Evolutionary conservation across 176 grass and related monocot genomes (phyloP), one percentile per base, ranked within the genome.

Genomic region (Oryza meyeriana): DNA sequence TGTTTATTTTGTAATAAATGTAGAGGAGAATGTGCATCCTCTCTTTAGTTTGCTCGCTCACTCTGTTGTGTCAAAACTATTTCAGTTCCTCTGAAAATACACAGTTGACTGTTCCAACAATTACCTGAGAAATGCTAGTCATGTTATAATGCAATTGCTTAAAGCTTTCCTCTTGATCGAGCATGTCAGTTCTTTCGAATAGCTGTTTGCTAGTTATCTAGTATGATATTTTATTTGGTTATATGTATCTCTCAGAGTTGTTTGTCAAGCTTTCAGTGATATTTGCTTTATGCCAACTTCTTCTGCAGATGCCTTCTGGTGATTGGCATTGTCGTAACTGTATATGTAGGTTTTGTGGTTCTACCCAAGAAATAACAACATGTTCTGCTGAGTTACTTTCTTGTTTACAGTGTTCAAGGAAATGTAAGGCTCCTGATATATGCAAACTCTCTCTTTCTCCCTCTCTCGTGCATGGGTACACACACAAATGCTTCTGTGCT

Each of bases 311-410:
- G 76, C 92, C 96, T 47, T 28, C 72, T 65, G 96, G 89, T 81
- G 90, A 88, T 83, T 98, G 96, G 96, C 84, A 88, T 79, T 98
- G 96, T 85, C 86, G 80, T 75, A 98, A 87, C 79, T 98, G 96
- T 78, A 69, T 79, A 70, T 98, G 96, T 81, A 98, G 86, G 79
- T 98, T 93, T 58, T 98, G 96, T 69, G 77, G 88, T 73, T 94
- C 75, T 84, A 64, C 61, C 66, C 80, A 82, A 80, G 87, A 90
- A 90, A 80, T 18, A 58, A 66, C 64, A 68, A 29, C 64, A 58
- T 80, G 79, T 55, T 62, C 30, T 84, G 64, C 77, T 38, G 86
- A 71, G 61, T 81, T 98, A 77, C 63, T 93, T 59, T 85, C 88
- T 71, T 98, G 96, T 69, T 70, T 61, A 41, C 96, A 98, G 30